Base-by-base conservation (phyloP, 768 basidiomycete species). In the Pleurotus ostreatus region DNA sequence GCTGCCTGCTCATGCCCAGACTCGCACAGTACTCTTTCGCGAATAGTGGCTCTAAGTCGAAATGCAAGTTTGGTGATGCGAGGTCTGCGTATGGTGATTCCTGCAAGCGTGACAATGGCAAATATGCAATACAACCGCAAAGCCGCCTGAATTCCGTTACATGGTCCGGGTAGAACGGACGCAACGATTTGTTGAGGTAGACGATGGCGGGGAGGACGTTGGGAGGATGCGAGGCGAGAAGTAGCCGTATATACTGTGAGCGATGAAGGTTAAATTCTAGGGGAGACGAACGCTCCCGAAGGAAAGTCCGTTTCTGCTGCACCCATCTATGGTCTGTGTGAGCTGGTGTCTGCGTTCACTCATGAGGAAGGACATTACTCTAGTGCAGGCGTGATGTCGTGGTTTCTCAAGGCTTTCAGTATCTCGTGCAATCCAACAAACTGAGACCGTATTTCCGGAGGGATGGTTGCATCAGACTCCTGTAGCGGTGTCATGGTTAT, bases 231-330 rank as follows among this genome's bases (percentile, higher is more conserved):
- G 81, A 78, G 26, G 82, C 75, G 47, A 89, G 75, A 16, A 95
- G 78, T 8, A 96, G 75, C 3, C 85, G 85, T 54, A 97, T 80
- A 67, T 92, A 98, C 67, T 94, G 88, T 8, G 92, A 94, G 23
- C 92, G 89, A 63, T 98, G 92, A 23, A 98, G 81, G 65, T 88
- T 76, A 67, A 96, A 99, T 62, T 94, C 92, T 9, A 99, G 80
- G 0, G 91, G 80, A 1, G 94, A 96, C 7, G 82, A 81, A 30
- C 88, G 85, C 4, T 77, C 70, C 46, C 75, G 75, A 11, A 97
- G 77, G 66, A 91, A 94, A 2, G 64, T 55, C 25, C 80, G 78
- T 63, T 95, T 85, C 53, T 74, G 75, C 43, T 72, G 73, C 12
- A 86, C 82, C 97, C 96, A 98, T 58, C 94, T 97, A 55, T 23